phyloP scores from a whole-genome alignment of 2,329 filamentous ascomycete genomes.

The Torrubiellomyces zombiae region DNA sequence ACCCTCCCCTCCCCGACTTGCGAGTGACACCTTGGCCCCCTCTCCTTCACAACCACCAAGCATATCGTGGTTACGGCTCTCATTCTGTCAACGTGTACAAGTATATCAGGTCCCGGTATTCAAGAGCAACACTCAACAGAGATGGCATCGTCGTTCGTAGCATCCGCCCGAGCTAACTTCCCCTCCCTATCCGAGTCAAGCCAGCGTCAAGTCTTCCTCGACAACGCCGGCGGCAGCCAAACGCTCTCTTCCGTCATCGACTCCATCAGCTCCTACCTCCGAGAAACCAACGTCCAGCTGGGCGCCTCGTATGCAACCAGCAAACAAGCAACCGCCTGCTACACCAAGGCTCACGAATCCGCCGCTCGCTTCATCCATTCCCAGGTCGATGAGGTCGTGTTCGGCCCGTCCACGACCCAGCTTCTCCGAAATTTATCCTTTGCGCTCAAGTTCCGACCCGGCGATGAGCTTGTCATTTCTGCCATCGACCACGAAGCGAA shows the following conservation, averaged over 20 bases:
- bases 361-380: conserved; percentile 59
- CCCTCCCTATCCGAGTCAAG: conserved; percentile 50
- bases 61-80: too few relatives aligned
- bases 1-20: too few relatives aligned
- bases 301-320: conserved; percentile 52
- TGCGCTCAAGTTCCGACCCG: conserved; percentile 32
- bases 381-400: conserved; percentile 44
- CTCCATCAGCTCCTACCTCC: conserved; percentile 48
- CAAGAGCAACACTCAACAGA: too few relatives aligned
- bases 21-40: too few relatives aligned
- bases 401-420: conserved; percentile 59
- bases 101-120: too few relatives aligned
- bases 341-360: conserved; percentile 42
- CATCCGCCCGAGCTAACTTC: conserved; percentile 39
- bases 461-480: conserved; percentile 53
- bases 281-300: conserved; percentile 56
- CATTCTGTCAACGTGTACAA: too few relatives aligned
- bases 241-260: conserved; percentile 49
- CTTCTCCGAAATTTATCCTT: conserved; percentile 53
- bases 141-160: too few relatives aligned
- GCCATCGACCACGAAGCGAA: conserved; percentile 64
- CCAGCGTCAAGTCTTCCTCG: conserved; percentile 55
- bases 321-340: conserved; percentile 40
- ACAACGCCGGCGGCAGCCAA: conserved; percentile 67
- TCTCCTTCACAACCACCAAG: too few relatives aligned